Evolutionary conservation across 1,284 basidiomycete species (phyloP).

Genomic region (Xerocomus nothofagi): DNA sequence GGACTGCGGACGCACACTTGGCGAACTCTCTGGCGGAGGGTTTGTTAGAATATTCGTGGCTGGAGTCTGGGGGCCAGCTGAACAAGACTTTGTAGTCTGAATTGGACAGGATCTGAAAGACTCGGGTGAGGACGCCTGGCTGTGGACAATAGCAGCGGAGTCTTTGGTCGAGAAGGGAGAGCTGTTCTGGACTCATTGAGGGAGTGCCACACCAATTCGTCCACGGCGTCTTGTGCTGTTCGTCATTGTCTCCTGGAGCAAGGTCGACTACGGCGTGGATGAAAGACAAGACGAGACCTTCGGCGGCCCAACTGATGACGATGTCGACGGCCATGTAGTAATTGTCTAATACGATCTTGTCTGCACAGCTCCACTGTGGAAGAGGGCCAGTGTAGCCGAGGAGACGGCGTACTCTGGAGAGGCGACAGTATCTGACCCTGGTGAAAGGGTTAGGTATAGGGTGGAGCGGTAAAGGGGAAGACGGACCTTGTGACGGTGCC

Average conservation of each 20-base stretch:
- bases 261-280: slow-evolving; percentile 87
- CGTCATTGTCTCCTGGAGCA: slow-evolving; percentile 81
- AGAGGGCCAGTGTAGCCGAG: slow-evolving; percentile 61
- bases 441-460: slow-evolving; percentile 23
- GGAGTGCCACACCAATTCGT: slow-evolving; percentile 94
- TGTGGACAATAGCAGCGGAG: slow-evolving; percentile 55
- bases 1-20: slow-evolving; percentile 76
- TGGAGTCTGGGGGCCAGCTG: slow-evolving; percentile 83
- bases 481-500: slow-evolving; percentile 86
- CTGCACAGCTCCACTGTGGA: slow-evolving; percentile 59
- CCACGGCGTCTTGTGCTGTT: slow-evolving; percentile 76
- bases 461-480: slow-evolving; percentile 3
- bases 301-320: slow-evolving; percentile 92
- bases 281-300: slow-evolving; percentile 91
- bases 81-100: slow-evolving; percentile 63
- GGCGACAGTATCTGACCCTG: slow-evolving; percentile 75
- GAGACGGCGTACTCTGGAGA: slow-evolving; percentile 64
- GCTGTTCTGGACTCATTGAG: slow-evolving; percentile 53
- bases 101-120: slow-evolving; percentile 80
- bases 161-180: slow-evolving; percentile 57
- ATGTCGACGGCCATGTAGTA: slow-evolving; percentile 90
- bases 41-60: slow-evolving; percentile 43
- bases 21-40: slow-evolving; percentile 83
- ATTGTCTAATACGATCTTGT: slow-evolving; percentile 70
- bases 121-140: slow-evolving; percentile 52